Percentiles rank a stretch among this genome's conserved stretches.
phyloP scores from a whole-genome alignment of 257 asterid genomes.

The Rubia yunnanensis region DNA sequence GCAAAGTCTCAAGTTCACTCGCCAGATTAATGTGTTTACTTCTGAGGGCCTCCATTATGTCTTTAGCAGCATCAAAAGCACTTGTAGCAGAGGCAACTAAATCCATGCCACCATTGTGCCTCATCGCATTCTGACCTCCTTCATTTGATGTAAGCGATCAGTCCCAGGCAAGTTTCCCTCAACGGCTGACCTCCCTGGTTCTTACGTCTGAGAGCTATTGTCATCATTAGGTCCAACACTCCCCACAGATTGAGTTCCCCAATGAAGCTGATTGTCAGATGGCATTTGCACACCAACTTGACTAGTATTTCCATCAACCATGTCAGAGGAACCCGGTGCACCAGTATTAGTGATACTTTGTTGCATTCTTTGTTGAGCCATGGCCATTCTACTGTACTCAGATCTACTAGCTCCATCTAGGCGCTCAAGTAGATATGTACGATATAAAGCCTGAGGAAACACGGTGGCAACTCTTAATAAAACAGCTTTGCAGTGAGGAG shows the following conservation, averaged over 20 bases:
- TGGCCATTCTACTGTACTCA: conserved; percentile 88
- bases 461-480: conserved; percentile 78
- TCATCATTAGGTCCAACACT: conserved; percentile 73
- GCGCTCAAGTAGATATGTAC: conserved; percentile 95
- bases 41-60: conserved; percentile 95
- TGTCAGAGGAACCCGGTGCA: conserved; percentile 39
- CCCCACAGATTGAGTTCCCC: conserved; percentile 61
- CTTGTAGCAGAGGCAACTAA: conserved; percentile 83
- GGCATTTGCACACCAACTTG: conserved; percentile 58
- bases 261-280: conserved; percentile 72
- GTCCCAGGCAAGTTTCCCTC: conserved; percentile 70
- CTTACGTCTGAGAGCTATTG: conserved; percentile 66
- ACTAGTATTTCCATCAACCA: conserved; percentile 66
- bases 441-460: conserved; percentile 97
- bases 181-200: conserved; percentile 64
- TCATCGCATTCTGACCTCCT: conserved; percentile 62
- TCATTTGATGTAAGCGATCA: conserved; percentile 59
- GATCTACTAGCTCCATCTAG: conserved; percentile 97
- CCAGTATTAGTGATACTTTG: conserved; percentile 60
- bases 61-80: conserved; percentile 99
- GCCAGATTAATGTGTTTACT: conserved; percentile 94
- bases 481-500: conserved; percentile 93
- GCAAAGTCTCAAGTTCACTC: conserved; percentile 93
- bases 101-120: conserved; percentile 80
- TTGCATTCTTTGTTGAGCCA: conserved; percentile 99